phyloP scores from a whole-genome alignment of 2,329 filamentous ascomycete species.

The Ilyonectria robusta region DNA sequence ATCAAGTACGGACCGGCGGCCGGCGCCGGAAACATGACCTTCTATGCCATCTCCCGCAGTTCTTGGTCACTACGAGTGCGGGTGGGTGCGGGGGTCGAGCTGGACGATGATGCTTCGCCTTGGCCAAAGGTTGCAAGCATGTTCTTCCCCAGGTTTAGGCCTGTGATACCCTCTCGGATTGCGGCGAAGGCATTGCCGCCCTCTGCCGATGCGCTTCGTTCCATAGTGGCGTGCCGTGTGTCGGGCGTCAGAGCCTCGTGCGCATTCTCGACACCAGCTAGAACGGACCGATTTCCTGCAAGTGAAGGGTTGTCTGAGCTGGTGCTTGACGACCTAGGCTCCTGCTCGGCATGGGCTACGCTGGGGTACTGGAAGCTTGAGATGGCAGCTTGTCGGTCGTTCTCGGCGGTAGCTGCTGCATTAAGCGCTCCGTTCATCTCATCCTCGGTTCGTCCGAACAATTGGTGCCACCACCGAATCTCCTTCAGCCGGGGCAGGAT shows the following conservation, averaged over 20 bases:
- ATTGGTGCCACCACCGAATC: slow-evolving; percentile 93
- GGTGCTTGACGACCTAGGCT: slow-evolving; percentile 44
- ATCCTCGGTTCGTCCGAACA: slow-evolving; percentile 87
- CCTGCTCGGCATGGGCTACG: slow-evolving; percentile 45
- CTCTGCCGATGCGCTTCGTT: slow-evolving; percentile 63
- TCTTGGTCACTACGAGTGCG: slow-evolving; percentile 56
- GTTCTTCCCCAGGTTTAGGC: slow-evolving; percentile 64
- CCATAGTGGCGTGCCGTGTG: slow-evolving; percentile 53
- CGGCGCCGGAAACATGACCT: slow-evolving; percentile 55
- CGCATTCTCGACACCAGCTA: slow-evolving; percentile 72
- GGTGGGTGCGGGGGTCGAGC: slow-evolving; percentile 33
- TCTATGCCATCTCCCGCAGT: slow-evolving; percentile 63
- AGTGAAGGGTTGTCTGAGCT: slow-evolving; percentile 58
- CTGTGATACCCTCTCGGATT: slow-evolving; percentile 64
- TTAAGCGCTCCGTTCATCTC: slow-evolving; percentile 89
- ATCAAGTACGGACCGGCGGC: slow-evolving; percentile 52
- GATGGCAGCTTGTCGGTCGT: slow-evolving; percentile 55
- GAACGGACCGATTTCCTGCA: slow-evolving; percentile 64
- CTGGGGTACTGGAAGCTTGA: slow-evolving; percentile 52
- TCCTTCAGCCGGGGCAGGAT: slow-evolving; percentile 84
- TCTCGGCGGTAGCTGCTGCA: slow-evolving; percentile 66
- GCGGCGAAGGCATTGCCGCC: slow-evolving; percentile 60
- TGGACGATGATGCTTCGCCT: slow-evolving; percentile 43
- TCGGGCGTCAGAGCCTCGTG: slow-evolving; percentile 65
- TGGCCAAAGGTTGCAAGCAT: slow-evolving; percentile 55